Evolutionary conservation across 768 basidiomycete species (phyloP).

Genomic region (Trametes cingulata): DNA sequence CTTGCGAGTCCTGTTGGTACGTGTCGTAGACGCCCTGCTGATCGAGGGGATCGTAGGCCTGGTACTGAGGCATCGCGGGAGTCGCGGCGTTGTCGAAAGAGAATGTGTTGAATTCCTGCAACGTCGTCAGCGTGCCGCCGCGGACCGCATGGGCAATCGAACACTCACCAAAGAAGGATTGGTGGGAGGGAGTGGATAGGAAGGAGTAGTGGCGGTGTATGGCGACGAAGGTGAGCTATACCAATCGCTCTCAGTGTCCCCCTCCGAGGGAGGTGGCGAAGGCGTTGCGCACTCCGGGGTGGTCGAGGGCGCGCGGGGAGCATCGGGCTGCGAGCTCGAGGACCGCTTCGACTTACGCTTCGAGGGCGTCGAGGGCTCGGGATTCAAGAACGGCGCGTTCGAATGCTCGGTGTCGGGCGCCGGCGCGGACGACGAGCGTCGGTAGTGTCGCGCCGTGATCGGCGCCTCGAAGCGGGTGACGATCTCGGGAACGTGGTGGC

Average conservation of each 20-base stretch:
- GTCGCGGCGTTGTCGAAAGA: slow-evolving; percentile 26
- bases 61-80: slow-evolving; percentile 14
- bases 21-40: slow-evolving; percentile 24
- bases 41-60: slow-evolving; percentile 26
- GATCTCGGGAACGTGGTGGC: slow-evolving; percentile 54
- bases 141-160: neutral
- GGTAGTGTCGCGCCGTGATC: slow-evolving; percentile 69
- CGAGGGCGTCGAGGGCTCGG: slow-evolving; percentile 16
- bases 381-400: slow-evolving; percentile 22
- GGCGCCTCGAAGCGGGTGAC: slow-evolving; percentile 74
- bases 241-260: slow-evolving; percentile 24
- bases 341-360: slow-evolving; percentile 26
- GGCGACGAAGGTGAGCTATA: slow-evolving; percentile 29
- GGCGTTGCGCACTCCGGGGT: slow-evolving; percentile 21
- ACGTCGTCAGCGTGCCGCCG: neutral
- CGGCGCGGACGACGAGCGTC: slow-evolving; percentile 60
- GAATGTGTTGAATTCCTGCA: slow-evolving; percentile 32
- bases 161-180: slow-evolving; percentile 32
- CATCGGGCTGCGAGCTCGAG: slow-evolving; percentile 31
- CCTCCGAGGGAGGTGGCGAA: slow-evolving; percentile 12
- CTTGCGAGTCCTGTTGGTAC: slow-evolving; percentile 13
- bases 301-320: slow-evolving; percentile 7
- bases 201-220: slow-evolving; percentile 15
- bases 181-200: slow-evolving; percentile 22
- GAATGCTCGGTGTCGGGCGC: slow-evolving; percentile 30